Percentiles rank a stretch among this genome's conserved stretches.
phyloP scores from a whole-genome alignment of 345 rosid genomes.

The Rhizophora apiculata region DNA sequence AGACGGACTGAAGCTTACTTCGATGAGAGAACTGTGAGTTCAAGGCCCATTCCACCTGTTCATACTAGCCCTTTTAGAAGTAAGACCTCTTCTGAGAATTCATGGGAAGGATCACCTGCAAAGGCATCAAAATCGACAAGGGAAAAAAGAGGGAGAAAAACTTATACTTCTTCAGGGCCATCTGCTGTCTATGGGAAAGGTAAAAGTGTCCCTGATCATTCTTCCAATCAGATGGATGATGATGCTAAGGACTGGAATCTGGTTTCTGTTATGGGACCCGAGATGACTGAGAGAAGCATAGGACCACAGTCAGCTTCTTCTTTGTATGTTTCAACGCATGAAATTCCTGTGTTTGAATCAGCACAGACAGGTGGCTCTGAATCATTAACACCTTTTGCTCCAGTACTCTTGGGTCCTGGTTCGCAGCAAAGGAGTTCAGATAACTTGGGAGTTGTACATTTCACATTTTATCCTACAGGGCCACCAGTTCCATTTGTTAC shows the following conservation, averaged over 20 bases:
- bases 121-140: constrained; percentile 8
- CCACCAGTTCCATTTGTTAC: constrained; percentile 25
- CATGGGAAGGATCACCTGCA: constrained; percentile 6
- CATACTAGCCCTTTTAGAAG: constrained; percentile 13
- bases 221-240: constrained; percentile 8
- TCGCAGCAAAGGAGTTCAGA: not conserved
- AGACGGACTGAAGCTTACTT: not conserved
- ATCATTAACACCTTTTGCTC: constrained; percentile 8
- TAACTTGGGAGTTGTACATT: constrained; percentile 1
- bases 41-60: constrained; percentile 7
- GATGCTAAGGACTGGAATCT: constrained; percentile 7
- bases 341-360: constrained; percentile 8
- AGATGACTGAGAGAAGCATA: constrained; percentile 6
- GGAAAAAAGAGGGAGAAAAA: constrained; percentile 13
- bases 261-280: constrained; percentile 7
- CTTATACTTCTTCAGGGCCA: not conserved
- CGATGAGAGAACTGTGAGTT: not conserved
- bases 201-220: constrained; percentile 11
- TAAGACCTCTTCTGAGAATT: constrained; percentile 15
- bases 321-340: constrained; percentile 14
- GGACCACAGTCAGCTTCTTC: constrained; percentile 2
- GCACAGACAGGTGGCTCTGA: constrained; percentile 11
- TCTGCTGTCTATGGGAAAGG: constrained; percentile 10
- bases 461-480: constrained; percentile 23
- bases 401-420: constrained; percentile 13